Evolutionary conservation across 2,329 filamentous ascomycete genomes (phyloP).

Genomic region (Parascedosporium putredinis): DNA sequence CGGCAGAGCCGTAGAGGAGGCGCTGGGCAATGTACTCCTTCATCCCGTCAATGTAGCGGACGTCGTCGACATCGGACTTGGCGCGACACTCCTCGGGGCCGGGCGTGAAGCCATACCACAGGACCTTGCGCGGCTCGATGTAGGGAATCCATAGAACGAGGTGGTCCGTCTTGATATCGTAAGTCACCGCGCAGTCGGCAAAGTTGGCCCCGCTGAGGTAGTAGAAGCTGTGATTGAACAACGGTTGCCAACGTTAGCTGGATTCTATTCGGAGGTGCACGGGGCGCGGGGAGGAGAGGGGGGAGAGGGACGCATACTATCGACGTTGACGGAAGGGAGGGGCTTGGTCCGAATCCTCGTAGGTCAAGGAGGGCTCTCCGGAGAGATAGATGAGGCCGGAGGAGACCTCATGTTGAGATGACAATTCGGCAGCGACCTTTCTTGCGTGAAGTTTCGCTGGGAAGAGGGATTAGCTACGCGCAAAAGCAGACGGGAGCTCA

Average conservation of each 20-base stretch:
- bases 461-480: no score
- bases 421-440: constrained; percentile 41
- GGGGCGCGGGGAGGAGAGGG: background rate
- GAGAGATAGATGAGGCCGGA: constrained; percentile 46
- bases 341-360: constrained; percentile 49
- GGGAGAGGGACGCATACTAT: constrained; percentile 34
- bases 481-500: no score
- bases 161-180: constrained; percentile 46
- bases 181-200: constrained; percentile 44
- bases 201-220: constrained; percentile 47
- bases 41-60: constrained; percentile 49
- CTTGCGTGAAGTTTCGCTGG: constrained; percentile 46
- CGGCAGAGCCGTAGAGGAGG: constrained; percentile 26
- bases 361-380: constrained; percentile 38
- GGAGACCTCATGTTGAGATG: constrained; percentile 21
- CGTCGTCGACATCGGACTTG: constrained; percentile 60
- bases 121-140: constrained; percentile 47
- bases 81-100: constrained; percentile 49
- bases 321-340: constrained; percentile 46
- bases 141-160: constrained; percentile 66
- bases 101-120: constrained; percentile 55
- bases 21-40: constrained; percentile 29
- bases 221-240: constrained; percentile 50
- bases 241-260: background rate
- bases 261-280: no score